A percentile compares a stretch with the other conserved stretches of the same genome.
These are phyloP conservation scores for Claviceps capensis DNA, from an alignment of 2,329 filamentous ascomycete species.

Conservation along the genomic window DNA sequence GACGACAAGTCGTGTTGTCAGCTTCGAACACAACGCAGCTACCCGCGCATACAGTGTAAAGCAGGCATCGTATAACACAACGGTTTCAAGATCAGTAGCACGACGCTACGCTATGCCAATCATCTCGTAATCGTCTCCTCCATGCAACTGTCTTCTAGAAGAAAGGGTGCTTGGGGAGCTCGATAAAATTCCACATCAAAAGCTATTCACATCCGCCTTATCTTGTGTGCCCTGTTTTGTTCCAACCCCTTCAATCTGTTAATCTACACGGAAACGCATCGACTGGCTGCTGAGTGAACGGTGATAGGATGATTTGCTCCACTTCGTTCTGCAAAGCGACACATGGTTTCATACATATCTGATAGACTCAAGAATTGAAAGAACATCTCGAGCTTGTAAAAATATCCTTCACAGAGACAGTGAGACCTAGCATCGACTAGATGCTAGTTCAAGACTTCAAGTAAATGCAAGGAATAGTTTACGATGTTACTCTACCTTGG, in stretches of 20 bases:
- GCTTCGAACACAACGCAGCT: slow-evolving; percentile 15
- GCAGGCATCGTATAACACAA: background rate
- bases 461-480: background rate
- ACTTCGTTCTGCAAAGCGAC: background rate
- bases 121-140: slow-evolving; percentile 1
- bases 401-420: background rate
- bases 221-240: background rate
- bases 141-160: background rate
- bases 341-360: background rate
- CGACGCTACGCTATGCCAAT: slow-evolving; percentile 2
- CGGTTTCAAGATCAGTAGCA: slow-evolving; percentile 3
- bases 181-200: background rate
- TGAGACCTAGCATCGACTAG: background rate
- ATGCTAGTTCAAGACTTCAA: too few relatives aligned
- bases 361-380: background rate
- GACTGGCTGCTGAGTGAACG: background rate
- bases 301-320: background rate
- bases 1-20: background rate
- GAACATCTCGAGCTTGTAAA: background rate
- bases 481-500: slow-evolving; percentile 2
- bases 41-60: background rate
- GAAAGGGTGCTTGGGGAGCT: background rate
- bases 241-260: background rate
- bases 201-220: background rate
- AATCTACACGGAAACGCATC: background rate